Conservation (phyloP, 768 basidiomycete genomes). For the Termitomyces eurrhizus region DNA sequence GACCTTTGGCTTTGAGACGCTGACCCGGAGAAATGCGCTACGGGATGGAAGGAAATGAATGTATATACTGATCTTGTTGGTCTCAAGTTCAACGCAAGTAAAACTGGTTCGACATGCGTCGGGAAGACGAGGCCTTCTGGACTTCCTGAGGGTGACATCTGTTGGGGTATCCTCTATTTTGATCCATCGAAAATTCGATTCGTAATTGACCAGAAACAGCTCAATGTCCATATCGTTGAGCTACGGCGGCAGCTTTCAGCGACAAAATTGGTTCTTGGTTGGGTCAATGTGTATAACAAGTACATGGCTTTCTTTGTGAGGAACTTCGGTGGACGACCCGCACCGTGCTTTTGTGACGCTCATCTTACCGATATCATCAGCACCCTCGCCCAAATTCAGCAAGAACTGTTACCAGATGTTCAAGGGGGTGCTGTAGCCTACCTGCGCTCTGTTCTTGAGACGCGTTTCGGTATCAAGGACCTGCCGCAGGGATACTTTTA, state of each 20-base stretch:
- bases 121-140: constrained; percentile 15
- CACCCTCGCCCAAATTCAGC: constrained; percentile 24
- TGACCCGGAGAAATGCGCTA: constrained; percentile 26
- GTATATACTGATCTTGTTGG: constrained; percentile 35
- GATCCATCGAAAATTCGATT: constrained; percentile 4
- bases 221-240: constrained; percentile 27
- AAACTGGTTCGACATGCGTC: constrained; percentile 38
- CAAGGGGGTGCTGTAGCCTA: constrained; percentile 20
- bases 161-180: constrained; percentile 20
- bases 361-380: constrained; percentile 20
- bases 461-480: constrained; percentile 1
- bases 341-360: constrained; percentile 19
- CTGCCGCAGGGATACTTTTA: constrained; percentile 2
- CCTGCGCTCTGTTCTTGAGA: constrained; percentile 22
- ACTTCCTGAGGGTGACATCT: constrained; percentile 18
- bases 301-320: constrained; percentile 28
- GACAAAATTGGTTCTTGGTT: constrained; percentile 29
- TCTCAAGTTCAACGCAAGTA: constrained; percentile 35
- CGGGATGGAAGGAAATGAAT: constrained; percentile 39
- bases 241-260: constrained; percentile 27
- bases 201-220: constrained; percentile 24
- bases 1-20: constrained; percentile 43
- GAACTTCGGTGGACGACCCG: constrained; percentile 28
- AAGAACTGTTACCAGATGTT: constrained; percentile 21
- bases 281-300: constrained; percentile 29